Base-by-base conservation (phyloP, 2,329 filamentous ascomycete species). In the Pseudocercospora fijiensis region DNA sequence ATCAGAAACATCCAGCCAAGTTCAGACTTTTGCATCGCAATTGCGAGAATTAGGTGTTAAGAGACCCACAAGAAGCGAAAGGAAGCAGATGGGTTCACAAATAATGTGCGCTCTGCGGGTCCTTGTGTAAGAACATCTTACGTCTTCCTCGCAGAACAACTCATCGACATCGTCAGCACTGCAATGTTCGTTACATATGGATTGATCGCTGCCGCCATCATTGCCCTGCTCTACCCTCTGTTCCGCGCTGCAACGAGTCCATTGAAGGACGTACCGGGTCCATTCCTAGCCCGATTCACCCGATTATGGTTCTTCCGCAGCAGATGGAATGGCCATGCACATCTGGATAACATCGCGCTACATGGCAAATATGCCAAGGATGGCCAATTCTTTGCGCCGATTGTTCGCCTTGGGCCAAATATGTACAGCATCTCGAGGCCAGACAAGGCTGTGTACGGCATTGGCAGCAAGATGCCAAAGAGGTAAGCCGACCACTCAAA, bases 391-490 rank as follows among this genome's bases (percentile, higher is more conserved):
- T 67, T 66, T 43, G 65, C 64, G 10, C 66, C 68, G 0, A 56
- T 70, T 18, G 69, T 72, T 18, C 66, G 70, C 6, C 56, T 71
- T 1, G 70, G 65, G 10, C 70, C 70, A n/a, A 68, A 70, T 18
- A 52, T 65, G 47, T 68, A 68, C 59, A 67, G 61, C 10, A 67
- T 69, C 49, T 58, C 65, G 4, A 49, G 52, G 2, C 61, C 67
- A 16, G 61, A 69, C 4, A 67, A 68, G 45, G 58, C 26, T 10
- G 64, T 72, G n/a, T 71, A 70, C 53, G 65, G 62, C 1, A 69
- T 68, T 37, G 58, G 65, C 11, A 67, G 65, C 11, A 67, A 69
- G 24, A 65, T 73, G 71, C 20, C 76, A 26, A 71, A 71, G 53
- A 63, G 18, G 49, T 53, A 8, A 18, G 49, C 22, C 11, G 37